A percentile compares a stretch with the other conserved stretches of the same genome.
These are phyloP conservation scores for Kalanchoe fedtschenkoi DNA, from an alignment of 164 flowering plant species.

Conservation along the genomic window DNA sequence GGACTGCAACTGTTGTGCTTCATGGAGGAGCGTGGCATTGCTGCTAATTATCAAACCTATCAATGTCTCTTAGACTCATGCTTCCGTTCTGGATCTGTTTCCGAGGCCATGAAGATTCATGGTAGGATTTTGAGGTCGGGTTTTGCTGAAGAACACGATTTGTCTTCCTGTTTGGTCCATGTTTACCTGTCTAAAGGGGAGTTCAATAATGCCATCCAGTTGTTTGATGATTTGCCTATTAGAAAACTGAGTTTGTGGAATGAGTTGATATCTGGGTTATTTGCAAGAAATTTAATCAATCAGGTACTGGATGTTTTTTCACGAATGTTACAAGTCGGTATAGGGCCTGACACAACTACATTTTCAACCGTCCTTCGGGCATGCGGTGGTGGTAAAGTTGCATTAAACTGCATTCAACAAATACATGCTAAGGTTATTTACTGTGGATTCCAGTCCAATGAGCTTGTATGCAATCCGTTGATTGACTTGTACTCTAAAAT, in stretches of 20 bases:
- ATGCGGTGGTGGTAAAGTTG: constrained; percentile 14
- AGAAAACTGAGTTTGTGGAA: constrained; percentile 18
- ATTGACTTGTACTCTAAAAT: constrained; percentile 25
- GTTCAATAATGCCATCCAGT: constrained; percentile 15
- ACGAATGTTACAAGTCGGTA: constrained; percentile 14
- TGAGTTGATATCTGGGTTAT: constrained; percentile 14
- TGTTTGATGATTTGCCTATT: constrained; percentile 21
- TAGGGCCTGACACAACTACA: constrained; percentile 15
- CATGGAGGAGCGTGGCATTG: constrained; percentile 19
- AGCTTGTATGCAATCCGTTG: constrained; percentile 21
- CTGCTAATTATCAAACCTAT: constrained; percentile 17
- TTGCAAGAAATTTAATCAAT: constrained; percentile 9
- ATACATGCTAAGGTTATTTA: constrained; percentile 23
- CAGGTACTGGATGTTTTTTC: constrained; percentile 15
- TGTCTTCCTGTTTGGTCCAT: constrained; percentile 14
- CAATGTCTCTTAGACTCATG: constrained; percentile 18
- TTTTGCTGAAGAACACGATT: constrained; percentile 13
- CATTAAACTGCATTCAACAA: constrained; percentile 15
- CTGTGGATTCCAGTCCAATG: constrained; percentile 18
- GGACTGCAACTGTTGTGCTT: constrained; percentile 9
- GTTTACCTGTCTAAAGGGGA: constrained; percentile 13
- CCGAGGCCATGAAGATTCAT: constrained; percentile 16
- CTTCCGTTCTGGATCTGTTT: constrained; percentile 14
- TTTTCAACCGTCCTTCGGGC: constrained; percentile 22
- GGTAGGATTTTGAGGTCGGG: constrained; percentile 23